Evolutionary conservation across 371 early-diverging fungal genomes (phyloP), one percentile per base, ranked within the genome.

Genomic region (Rhizopus arrhizus): DNA sequence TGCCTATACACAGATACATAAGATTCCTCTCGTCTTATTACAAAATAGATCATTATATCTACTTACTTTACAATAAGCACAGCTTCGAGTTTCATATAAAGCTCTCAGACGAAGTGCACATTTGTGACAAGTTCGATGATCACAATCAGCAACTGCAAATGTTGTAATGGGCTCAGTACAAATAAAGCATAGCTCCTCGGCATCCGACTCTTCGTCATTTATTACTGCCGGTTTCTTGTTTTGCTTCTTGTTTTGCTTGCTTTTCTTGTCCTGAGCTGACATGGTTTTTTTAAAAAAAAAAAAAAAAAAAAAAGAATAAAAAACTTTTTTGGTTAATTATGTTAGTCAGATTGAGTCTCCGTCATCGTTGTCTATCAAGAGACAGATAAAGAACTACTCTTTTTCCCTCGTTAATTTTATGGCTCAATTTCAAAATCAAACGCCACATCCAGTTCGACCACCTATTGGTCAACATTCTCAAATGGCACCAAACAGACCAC

Each of bases 31-130:
- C 40, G 2, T 22, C 22, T 22, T 22, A 2, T 22, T 22, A 22
- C 0, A 22, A 22, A 22, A 22, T 22, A 22, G 22, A 22, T 2
- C 22, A 22, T 22, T 22, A 22, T 22, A 22, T 40, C 0, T 40
- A 43, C 64, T 56, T 75, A 90, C 93, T 82, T 97, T 97, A 86
- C 98, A 98, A 64, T 88, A 85, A 41, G 94, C 86, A 67, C 98
- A 98, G 40, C 86, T 81, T 32, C 82, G 84, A 41, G 83, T 86
- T 70, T 93, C 86, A 75, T 95, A 94, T 8, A 97, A 75, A 12
- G 95, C 91, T 50, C 98, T 81, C 48, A 97, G 65, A 36, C 98
- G 85, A 48, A 98, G 78, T 9, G 88, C 88, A 77, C 98, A 98
- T 5, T 88, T 71, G 60, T 94, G 93, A 76, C 98, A 98, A 3